phyloP scores from a whole-genome alignment of 306 rosid species.

The Aeschynomene evenia region DNA sequence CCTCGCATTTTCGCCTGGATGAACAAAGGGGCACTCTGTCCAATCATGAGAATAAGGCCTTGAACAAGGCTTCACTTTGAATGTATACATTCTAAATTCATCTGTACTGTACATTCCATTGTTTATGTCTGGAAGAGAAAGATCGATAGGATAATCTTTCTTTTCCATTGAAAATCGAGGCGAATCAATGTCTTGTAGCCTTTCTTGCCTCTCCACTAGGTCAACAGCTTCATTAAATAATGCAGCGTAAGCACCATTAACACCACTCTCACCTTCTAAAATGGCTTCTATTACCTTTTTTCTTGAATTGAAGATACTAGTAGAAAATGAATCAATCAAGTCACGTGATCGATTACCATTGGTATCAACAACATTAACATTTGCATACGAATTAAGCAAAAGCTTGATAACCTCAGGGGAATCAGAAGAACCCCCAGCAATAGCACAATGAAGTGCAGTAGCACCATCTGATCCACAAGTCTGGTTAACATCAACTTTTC shows the following conservation, averaged over 20 bases:
- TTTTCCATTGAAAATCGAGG: constrained; percentile 42
- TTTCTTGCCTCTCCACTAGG: constrained; percentile 36
- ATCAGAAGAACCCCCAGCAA: constrained; percentile 59
- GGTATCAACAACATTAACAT: constrained; percentile 45
- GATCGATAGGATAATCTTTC: constrained; percentile 74
- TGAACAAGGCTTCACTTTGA: constrained; percentile 89
- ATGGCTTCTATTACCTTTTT: constrained; percentile 46
- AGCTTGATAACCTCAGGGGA: constrained; percentile 61
- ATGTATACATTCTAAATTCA: constrained; percentile 85
- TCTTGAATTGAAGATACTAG: constrained; percentile 37
- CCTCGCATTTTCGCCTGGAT: constrained; percentile 91
- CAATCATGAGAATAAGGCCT: constrained; percentile 96
- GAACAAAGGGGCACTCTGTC: constrained; percentile 94
- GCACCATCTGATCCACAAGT: constrained; percentile 62
- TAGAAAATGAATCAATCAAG: constrained; percentile 37
- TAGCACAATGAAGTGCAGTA: constrained; percentile 85
- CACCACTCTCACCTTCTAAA: constrained; percentile 40
- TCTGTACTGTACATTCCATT: constrained; percentile 77
- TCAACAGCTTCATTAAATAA: constrained; percentile 32
- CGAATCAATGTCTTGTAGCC: constrained; percentile 24
- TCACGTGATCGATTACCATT: constrained; percentile 52
- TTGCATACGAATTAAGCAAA: constrained; percentile 69
- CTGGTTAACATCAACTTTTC: constrained; percentile 60
- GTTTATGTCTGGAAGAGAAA: constrained; percentile 83
- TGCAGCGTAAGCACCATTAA: constrained; percentile 32